Base-by-base conservation (phyloP, 345 rosid species). In the Citrus maxima region DNA sequence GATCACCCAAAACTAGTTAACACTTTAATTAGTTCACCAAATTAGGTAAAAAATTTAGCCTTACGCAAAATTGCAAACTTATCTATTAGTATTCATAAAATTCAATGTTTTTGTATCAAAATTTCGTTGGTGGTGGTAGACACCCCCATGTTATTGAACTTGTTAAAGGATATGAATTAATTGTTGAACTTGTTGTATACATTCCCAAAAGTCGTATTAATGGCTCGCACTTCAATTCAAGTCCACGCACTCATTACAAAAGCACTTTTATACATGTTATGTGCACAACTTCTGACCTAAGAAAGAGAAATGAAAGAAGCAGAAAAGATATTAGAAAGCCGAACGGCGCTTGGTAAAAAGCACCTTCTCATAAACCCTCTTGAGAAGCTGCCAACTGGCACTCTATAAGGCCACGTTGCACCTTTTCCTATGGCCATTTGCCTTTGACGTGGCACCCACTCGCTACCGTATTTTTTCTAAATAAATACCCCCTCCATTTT, bases 371-470 rank as follows among this genome's bases (percentile, higher is more conserved):
- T 42, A 25, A 28, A 61, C 68, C 78, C 46, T 27, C 25, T 67
- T 72, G 38, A 64, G 79, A 60, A 76, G 77, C 77, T 13, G 84
- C 86, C 93, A 87, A 63, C 84, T 92, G 88, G 84, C 82, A 73
- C 37, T 3, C 73, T 38, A 30, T 40, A 40, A 60, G 2, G 87
- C 88, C 96, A 92, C 94, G 91, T 89, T 80, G 80, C 87, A 37
- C 25, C 25, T 40, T 71, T 61, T 14, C 22, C 83, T 69, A 67
- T 78, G 72, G 76, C 10, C 83, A 79, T 78, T 79, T 71, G 1
- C 27, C 73, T 67, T 18, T 89, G 92, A 89, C 92, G 92, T 85
- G 93, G 82, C 90, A 84, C 10, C 87, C 92, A 89, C 85, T 87
- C 14, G 78, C 85, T 38, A 18, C 56, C 69, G 10, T 79, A 54